These are phyloP conservation scores for Nematocida parisii DNA, from an alignment of 371 early-diverging fungal species.

Conservation along the genomic window DNA sequence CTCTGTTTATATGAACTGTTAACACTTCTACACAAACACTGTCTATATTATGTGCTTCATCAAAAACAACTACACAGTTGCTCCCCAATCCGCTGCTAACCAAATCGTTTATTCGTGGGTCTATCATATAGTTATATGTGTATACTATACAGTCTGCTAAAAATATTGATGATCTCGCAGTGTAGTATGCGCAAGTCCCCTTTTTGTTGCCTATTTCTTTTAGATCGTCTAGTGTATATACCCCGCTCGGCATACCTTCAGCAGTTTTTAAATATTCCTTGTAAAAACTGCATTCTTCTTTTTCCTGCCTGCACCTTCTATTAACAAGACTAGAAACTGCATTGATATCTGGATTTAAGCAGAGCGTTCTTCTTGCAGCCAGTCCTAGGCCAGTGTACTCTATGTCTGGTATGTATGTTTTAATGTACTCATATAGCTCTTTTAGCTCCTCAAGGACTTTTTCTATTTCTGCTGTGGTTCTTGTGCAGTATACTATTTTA, in stretches of 20 bases:
- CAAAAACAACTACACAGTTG: slow-evolving; percentile 93
- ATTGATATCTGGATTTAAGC: slow-evolving; percentile 79
- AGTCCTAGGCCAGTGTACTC: slow-evolving; percentile 87
- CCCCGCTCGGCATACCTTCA: slow-evolving; percentile 71
- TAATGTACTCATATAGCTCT: slow-evolving; percentile 80
- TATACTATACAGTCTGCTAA: slow-evolving; percentile 94
- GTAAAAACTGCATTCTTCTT: slow-evolving; percentile 16
- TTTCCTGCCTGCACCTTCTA: slow-evolving; percentile 22
- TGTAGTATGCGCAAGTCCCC: slow-evolving; percentile 86
- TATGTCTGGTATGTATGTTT: slow-evolving; percentile 70
- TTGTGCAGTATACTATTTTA: slow-evolving; percentile 93
- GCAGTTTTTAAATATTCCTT: slow-evolving; percentile 16
- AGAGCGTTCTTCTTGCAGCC: slow-evolving; percentile 86
- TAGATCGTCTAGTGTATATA: slow-evolving; percentile 89
- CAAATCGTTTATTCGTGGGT: slow-evolving; percentile 93
- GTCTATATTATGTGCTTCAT: slow-evolving; percentile 99
- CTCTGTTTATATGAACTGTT: slow-evolving; percentile 83
- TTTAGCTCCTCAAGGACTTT: slow-evolving; percentile 92
- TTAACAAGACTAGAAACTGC: slow-evolving; percentile 11
- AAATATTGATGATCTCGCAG: slow-evolving; percentile 79
- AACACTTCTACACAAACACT: slow-evolving; percentile 85
- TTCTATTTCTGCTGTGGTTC: slow-evolving; percentile 92
- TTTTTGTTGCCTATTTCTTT: slow-evolving; percentile 75
- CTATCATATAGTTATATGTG: slow-evolving; percentile 95
- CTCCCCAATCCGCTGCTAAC: slow-evolving; percentile 82